phyloP scores from a whole-genome alignment of 768 basidiomycete genomes.

The Termitomyces sp. region DNA sequence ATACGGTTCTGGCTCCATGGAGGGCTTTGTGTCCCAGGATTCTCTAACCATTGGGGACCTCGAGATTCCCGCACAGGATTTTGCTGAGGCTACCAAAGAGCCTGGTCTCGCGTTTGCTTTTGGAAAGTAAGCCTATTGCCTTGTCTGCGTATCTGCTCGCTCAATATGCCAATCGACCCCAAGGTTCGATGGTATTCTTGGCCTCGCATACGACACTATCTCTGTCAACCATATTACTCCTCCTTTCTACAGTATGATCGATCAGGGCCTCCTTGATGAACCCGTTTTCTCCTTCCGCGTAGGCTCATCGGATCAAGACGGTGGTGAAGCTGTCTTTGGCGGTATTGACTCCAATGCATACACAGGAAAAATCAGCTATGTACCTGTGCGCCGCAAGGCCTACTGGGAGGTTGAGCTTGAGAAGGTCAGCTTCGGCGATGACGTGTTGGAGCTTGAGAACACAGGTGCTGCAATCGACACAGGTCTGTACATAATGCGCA shows the following conservation, averaged over 20 bases:
- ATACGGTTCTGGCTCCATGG: constrained; percentile 96
- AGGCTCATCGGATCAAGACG: constrained; percentile 82
- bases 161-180: background rate
- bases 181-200: constrained; percentile 94
- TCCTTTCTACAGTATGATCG: constrained; percentile 92
- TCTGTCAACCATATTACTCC: constrained; percentile 90
- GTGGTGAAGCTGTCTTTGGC: constrained; percentile 89
- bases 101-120: constrained; percentile 98
- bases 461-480: constrained; percentile 94
- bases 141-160: background rate
- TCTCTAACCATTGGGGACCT: constrained; percentile 80
- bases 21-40: constrained; percentile 93
- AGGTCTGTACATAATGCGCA: constrained; percentile 39
- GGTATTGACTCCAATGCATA: constrained; percentile 81
- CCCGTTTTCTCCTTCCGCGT: constrained; percentile 95
- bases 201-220: constrained; percentile 94
- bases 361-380: constrained; percentile 79
- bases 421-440: constrained; percentile 81
- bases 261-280: constrained; percentile 74
- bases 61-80: constrained; percentile 70
- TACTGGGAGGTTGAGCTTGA: constrained; percentile 99
- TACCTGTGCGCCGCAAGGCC: constrained; percentile 90
- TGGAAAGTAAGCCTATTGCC: constrained; percentile 64
- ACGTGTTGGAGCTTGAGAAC: constrained; percentile 85
- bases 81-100: constrained; percentile 94